phyloP scores from a whole-genome alignment of 306 rosid genomes.

The Carpinus viminea region DNA sequence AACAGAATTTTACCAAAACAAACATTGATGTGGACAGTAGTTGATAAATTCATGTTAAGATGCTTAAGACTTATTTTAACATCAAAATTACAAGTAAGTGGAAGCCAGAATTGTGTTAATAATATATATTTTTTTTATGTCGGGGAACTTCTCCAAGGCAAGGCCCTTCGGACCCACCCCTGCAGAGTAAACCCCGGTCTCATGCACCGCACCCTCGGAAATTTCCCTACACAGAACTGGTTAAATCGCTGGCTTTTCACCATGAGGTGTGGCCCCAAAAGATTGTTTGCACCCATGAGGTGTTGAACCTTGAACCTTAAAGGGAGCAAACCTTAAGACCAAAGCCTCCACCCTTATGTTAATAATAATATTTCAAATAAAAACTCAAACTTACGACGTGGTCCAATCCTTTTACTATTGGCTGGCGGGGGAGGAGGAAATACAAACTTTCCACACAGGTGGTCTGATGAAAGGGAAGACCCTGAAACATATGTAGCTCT shows the following conservation, averaged over 20 bases:
- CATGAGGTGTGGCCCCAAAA: too few species aligned
- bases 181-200: too few species aligned
- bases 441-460: conserved; percentile 65
- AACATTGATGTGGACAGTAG: conserved; percentile 5
- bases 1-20: conserved; percentile 25
- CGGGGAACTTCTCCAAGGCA: too few species aligned
- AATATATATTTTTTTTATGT: conserved; percentile 9
- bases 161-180: too few species aligned
- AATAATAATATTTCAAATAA: conserved; percentile 10
- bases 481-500: conserved; percentile 19
- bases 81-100: conserved; percentile 16
- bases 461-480: conserved; percentile 38
- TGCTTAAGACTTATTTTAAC: conserved; percentile 3
- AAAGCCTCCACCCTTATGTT: too few species aligned
- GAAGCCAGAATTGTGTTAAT: conserved; percentile 13
- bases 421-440: conserved; percentile 89
- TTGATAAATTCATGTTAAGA: conserved; percentile 20
- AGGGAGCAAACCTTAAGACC: too few species aligned
- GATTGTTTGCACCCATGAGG: too few species aligned
- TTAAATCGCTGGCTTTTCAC: too few species aligned
- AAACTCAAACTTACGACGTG: conserved; percentile 74
- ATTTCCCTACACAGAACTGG: too few species aligned
- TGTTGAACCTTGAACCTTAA: too few species aligned
- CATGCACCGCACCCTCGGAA: too few species aligned
- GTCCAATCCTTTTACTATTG: conserved; percentile 71